These are phyloP conservation scores for Mortierella sp. DNA, from an alignment of 371 early-diverging fungal species.

Conservation along the genomic window DNA sequence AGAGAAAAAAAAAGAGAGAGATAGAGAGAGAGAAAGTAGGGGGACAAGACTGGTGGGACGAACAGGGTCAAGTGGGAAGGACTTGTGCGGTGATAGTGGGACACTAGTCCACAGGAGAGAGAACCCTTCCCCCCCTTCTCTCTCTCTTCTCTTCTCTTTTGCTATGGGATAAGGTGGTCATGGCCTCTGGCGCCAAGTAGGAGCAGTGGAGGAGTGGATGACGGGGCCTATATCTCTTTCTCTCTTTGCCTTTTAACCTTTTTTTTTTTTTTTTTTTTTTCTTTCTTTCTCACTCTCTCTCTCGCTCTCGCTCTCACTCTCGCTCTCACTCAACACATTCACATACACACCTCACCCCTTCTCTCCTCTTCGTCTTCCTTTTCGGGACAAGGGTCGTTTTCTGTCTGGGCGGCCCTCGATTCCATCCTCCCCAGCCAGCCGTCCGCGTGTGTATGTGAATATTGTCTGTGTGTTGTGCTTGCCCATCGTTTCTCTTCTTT, in stretches of 20 bases:
- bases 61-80: not conserved
- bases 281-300: too few species aligned
- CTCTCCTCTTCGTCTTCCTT: not conserved
- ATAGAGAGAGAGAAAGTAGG: not conserved
- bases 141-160: not conserved
- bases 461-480: not conserved
- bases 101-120: not conserved
- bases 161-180: too few species aligned
- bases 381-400: not conserved
- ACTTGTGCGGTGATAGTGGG: not conserved
- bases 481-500: not conserved
- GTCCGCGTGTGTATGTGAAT: not conserved
- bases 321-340: not conserved
- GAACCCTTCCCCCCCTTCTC: not conserved
- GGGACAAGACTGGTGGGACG: not conserved
- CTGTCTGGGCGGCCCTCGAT: not conserved
- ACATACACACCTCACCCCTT: not conserved
- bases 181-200: too few species aligned
- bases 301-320: slow-evolving; percentile 2
- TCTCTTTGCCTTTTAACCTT: too few species aligned
- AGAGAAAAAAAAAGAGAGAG: not conserved
- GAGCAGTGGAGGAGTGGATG: too few species aligned
- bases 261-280: too few species aligned
- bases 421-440: slow-evolving; percentile 4
- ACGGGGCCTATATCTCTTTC: too few species aligned